A percentile compares a stretch with the other conserved stretches of the same genome.
phyloP scores from a whole-genome alignment of 2,329 filamentous ascomycete species.

The Keithomyces neogunnii region DNA sequence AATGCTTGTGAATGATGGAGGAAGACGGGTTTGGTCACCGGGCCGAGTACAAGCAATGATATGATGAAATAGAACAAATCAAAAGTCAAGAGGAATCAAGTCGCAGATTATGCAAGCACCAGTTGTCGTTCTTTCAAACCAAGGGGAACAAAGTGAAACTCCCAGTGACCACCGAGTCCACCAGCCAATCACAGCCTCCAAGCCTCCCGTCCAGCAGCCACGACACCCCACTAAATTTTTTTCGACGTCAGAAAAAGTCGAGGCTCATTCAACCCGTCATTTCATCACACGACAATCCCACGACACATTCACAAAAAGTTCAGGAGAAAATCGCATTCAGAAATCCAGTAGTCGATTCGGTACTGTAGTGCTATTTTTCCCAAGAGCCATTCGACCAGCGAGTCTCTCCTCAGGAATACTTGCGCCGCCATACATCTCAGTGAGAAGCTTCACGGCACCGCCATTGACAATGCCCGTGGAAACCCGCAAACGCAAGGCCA shows the following conservation, averaged over 20 bases:
- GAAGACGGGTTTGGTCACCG: too few relatives aligned
- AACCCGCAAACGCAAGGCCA: conserved; percentile 22
- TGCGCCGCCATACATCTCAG: neutral
- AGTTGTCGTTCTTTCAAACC: too few relatives aligned
- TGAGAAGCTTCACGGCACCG: neutral
- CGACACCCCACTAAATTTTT: neutral
- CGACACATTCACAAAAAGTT: neutral
- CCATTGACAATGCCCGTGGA: conserved; percentile 9
- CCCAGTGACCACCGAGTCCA: neutral
- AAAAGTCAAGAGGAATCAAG: too few relatives aligned
- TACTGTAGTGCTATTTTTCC: too few relatives aligned
- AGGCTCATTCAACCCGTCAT: neutral
- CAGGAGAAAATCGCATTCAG: too few relatives aligned
- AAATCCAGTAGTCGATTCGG: too few relatives aligned
- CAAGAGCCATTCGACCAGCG: too few relatives aligned
- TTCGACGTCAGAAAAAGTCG: neutral
- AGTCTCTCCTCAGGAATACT: neutral
- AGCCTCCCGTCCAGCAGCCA: neutral
- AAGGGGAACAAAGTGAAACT: too few relatives aligned
- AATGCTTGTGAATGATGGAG: too few relatives aligned
- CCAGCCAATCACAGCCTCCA: neutral
- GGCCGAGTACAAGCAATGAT: too few relatives aligned
- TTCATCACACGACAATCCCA: neutral
- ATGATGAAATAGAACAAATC: too few relatives aligned
- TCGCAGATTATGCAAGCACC: too few relatives aligned